Percentiles rank a stretch among this genome's conserved stretches.
phyloP scores from a whole-genome alignment of 2,329 filamentous ascomycete genomes.

The Diaporthe australafricana region DNA sequence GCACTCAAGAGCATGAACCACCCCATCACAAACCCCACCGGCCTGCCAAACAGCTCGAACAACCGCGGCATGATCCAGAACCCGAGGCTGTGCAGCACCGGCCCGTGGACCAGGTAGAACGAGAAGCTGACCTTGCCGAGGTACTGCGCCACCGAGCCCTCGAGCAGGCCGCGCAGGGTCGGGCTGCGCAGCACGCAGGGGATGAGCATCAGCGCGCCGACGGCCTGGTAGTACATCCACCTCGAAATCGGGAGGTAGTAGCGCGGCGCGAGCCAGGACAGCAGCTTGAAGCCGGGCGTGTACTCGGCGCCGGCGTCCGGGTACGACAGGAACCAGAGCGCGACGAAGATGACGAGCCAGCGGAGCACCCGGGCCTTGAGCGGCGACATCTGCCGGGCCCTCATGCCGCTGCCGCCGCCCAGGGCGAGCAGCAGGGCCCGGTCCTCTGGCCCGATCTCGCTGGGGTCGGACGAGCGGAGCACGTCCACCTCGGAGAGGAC shows the following conservation, averaged over 20 bases:
- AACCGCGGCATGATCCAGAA: constrained; percentile 52
- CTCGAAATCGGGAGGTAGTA: constrained; percentile 51
- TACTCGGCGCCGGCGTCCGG: constrained; percentile 52
- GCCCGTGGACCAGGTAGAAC: constrained; percentile 53
- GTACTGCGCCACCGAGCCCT: constrained; percentile 49
- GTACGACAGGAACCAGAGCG: constrained; percentile 54
- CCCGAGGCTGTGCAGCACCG: constrained; percentile 44
- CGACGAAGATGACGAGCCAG: constrained; percentile 46
- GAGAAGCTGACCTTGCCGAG: constrained; percentile 55
- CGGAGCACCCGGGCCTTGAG: constrained; percentile 40
- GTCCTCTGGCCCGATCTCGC: constrained; percentile 31
- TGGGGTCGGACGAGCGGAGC: constrained; percentile 38
- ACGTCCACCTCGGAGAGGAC: constrained; percentile 53
- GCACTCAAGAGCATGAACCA: constrained; percentile 47
- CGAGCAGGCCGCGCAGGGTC: constrained; percentile 44
- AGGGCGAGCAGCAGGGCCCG: constrained; percentile 29
- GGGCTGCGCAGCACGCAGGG: constrained; percentile 50
- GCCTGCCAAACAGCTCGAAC: constrained; percentile 50
- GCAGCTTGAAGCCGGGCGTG: constrained; percentile 51
- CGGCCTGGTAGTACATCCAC: constrained; percentile 54
- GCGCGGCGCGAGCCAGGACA: constrained; percentile 49
- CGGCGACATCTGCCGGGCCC: constrained; percentile 22
- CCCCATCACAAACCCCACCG: constrained; percentile 46
- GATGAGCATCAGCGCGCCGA: constrained; percentile 51
- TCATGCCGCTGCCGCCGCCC: neutral